A percentile compares a stretch with the other conserved stretches of the same genome.
Conservation (phyloP, 257 asterid species). For the Cinchona pubescens region DNA sequence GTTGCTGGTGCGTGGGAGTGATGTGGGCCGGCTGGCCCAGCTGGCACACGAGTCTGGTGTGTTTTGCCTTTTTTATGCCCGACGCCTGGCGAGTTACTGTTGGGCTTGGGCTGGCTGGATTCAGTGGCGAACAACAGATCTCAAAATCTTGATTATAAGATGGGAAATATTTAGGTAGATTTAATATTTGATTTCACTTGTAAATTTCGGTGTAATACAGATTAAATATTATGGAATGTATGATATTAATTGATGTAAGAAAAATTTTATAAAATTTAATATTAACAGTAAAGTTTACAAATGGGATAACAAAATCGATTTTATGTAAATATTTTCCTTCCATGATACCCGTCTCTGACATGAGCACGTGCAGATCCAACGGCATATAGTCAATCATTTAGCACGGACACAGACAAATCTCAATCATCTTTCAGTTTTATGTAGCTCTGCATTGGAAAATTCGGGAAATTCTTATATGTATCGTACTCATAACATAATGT, state of each 20-base stretch:
- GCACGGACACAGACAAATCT: not conserved
- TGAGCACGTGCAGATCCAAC: constrained; percentile 57
- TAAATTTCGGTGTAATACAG: no score
- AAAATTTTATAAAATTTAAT: no score
- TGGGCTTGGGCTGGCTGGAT: constrained; percentile 30
- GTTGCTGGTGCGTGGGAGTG: constrained; percentile 19
- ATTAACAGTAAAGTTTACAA: no score
- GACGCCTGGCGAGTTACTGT: constrained; percentile 29
- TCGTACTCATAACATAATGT: no score
- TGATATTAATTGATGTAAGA: no score
- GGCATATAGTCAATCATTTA: constrained; percentile 15
- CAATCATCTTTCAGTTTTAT: not conserved
- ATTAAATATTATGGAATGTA: no score
- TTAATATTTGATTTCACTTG: no score
- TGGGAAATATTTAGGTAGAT: no score
- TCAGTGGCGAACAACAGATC: not conserved
- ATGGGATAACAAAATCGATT: no score
- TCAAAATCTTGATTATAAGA: constrained; percentile 8
- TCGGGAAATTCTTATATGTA: no score
- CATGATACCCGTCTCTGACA: constrained; percentile 45
- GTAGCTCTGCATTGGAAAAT: no score
- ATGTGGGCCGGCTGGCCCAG: constrained; percentile 53
- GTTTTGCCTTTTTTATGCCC: constrained; percentile 11
- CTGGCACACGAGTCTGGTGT: constrained; percentile 62
- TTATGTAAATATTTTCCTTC: no score